Evolutionary conservation across 495 filamentous ascomycete species (phyloP).

Genomic region (Penicillium fimorum): DNA sequence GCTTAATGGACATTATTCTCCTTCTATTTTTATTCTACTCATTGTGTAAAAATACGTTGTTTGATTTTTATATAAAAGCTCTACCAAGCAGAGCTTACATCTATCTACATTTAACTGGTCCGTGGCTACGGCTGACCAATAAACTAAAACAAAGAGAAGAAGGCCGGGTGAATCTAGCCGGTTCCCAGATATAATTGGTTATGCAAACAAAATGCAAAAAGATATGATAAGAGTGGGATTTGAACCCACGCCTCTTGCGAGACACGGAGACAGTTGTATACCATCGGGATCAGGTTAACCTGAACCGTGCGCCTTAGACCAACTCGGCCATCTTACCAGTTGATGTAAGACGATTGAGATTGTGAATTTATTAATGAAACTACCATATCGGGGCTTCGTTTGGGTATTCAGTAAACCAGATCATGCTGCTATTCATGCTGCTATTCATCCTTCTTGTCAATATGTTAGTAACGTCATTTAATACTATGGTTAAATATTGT

Average conservation of each 20-base stretch:
- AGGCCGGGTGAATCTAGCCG: not conserved
- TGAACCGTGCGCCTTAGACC: conserved; percentile 34
- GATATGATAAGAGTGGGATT: conserved; percentile 52
- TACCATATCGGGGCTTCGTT: not conserved
- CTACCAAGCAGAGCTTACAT: not conserved
- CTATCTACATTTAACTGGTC: no score
- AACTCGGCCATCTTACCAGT: conserved; percentile 33
- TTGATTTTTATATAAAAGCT: not conserved
- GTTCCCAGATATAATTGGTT: not conserved
- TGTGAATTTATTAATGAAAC: not conserved
- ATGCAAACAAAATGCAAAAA: not conserved
- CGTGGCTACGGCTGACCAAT: not conserved
- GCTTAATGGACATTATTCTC: no score
- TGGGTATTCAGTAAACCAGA: no score
- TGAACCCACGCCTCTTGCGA: conserved; percentile 52
- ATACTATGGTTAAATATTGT: no score
- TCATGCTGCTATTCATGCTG: no score
- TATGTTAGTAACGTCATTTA: no score
- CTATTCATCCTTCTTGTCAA: no score
- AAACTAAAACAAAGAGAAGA: not conserved
- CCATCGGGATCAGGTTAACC: conserved; percentile 26
- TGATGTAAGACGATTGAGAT: not conserved
- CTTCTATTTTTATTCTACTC: not conserved
- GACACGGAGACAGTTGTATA: conserved; percentile 21
- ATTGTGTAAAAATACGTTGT: not conserved